Conservation (phyloP, 495 filamentous ascomycete species). For the Lasiosphaeriaceae sp. region DNA sequence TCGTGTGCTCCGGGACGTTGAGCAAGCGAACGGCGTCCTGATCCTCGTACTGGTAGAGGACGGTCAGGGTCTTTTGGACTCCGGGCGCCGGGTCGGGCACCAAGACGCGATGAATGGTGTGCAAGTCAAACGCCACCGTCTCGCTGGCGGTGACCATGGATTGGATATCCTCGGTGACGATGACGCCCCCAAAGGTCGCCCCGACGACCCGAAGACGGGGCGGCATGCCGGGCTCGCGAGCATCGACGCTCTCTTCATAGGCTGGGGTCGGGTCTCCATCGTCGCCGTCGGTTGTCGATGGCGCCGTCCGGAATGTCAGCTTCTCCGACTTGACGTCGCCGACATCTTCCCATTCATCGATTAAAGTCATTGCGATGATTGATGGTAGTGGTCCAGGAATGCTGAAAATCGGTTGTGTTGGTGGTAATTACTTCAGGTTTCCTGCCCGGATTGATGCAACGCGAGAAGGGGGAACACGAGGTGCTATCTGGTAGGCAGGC, state of each 20-base stretch:
- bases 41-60: slow-evolving; percentile 23
- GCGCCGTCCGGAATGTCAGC: not conserved
- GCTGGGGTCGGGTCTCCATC: slow-evolving; percentile 7
- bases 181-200: slow-evolving; percentile 28
- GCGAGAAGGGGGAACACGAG: too few species aligned
- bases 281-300: not conserved
- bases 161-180: slow-evolving; percentile 14
- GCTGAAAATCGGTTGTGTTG: too few species aligned
- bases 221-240: not conserved
- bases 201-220: slow-evolving; percentile 19
- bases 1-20: slow-evolving; percentile 4
- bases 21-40: slow-evolving; percentile 7
- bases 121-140: slow-evolving; percentile 18
- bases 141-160: slow-evolving; percentile 14
- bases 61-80: slow-evolving; percentile 14
- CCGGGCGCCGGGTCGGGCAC: slow-evolving; percentile 20
- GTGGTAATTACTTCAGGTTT: too few species aligned
- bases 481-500: too few species aligned
- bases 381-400: not conserved
- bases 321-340: not conserved
- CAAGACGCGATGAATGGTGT: slow-evolving; percentile 12
- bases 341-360: not conserved
- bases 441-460: too few species aligned
- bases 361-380: not conserved
- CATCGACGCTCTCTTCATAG: slow-evolving; percentile 3